Evolutionary conservation across 495 filamentous ascomycete species (phyloP).

Genomic region (Aspergillus steynii): DNA sequence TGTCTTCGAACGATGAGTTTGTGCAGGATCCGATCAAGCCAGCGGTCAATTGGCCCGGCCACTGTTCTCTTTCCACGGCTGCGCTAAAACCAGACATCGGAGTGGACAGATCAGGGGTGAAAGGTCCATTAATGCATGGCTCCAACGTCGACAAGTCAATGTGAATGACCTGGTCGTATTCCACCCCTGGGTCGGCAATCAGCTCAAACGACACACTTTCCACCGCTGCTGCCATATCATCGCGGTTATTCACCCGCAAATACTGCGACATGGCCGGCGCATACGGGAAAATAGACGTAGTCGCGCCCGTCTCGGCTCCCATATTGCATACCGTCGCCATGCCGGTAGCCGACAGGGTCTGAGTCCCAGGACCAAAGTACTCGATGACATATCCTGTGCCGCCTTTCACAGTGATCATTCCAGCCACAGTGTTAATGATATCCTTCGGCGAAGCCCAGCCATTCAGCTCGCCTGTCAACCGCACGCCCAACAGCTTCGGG

Average conservation of each 20-base stretch:
- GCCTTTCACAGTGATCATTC: constrained; percentile 95
- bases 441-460: constrained; percentile 96
- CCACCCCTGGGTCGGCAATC: constrained; percentile 83
- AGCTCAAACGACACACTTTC: constrained; percentile 82
- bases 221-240: constrained; percentile 85
- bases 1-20: constrained; percentile 99
- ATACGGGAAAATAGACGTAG: constrained; percentile 96
- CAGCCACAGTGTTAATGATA: constrained; percentile 97
- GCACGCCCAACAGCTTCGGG: constrained; percentile 94
- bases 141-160: constrained; percentile 93
- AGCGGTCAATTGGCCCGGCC: constrained; percentile 97
- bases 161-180: constrained; percentile 96
- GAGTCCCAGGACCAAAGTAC: constrained; percentile 85
- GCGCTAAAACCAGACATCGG: constrained; percentile 96
- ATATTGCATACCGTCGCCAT: constrained; percentile 77
- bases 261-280: constrained; percentile 98
- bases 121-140: constrained; percentile 98
- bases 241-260: constrained; percentile 87
- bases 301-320: constrained; percentile 93
- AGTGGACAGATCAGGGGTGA: constrained; percentile 98
- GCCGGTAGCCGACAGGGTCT: constrained; percentile 65
- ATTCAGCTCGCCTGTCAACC: constrained; percentile 82
- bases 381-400: constrained; percentile 97
- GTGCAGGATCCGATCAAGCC: constrained; percentile 95
- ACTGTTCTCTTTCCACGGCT: constrained; percentile 86